Percentiles rank a stretch among this genome's conserved stretches.
phyloP scores from a whole-genome alignment of 192 early-diverging fungal genomes.

The Gonapodya prolifera region DNA sequence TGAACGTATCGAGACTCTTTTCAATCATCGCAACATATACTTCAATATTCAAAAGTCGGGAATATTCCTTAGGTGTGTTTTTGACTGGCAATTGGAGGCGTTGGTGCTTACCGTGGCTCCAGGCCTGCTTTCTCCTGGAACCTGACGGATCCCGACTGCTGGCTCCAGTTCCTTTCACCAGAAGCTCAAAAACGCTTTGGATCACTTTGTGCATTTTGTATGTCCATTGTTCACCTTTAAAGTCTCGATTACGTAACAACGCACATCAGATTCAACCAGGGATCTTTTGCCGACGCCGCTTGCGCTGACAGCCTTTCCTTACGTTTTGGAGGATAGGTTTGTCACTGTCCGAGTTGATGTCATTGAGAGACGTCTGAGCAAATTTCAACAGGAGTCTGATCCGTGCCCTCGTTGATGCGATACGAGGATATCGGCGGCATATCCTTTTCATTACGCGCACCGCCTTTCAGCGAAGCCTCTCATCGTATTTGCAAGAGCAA shows the following conservation, averaged over 20 bases:
- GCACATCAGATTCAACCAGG: neutral
- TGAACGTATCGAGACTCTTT: slow-evolving; percentile 19
- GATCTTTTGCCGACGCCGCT: neutral
- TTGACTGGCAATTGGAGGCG: neutral
- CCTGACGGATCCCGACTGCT: slow-evolving; percentile 16
- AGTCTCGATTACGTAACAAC: too few relatives aligned
- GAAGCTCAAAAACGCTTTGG: neutral
- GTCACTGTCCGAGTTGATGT: neutral
- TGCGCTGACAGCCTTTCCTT: neutral
- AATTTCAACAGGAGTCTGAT: neutral
- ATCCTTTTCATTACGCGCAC: neutral
- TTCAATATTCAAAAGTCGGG: slow-evolving; percentile 26
- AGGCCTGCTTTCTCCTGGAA: slow-evolving; percentile 27
- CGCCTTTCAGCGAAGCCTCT: neutral
- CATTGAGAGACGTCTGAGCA: neutral
- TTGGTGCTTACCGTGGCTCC: neutral
- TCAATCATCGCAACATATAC: slow-evolving; percentile 24
- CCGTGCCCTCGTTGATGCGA: neutral
- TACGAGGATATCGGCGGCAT: neutral
- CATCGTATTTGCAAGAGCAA: neutral
- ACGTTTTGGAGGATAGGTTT: neutral
- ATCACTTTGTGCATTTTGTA: neutral
- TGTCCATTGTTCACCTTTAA: too few relatives aligned
- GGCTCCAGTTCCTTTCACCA: slow-evolving; percentile 20
- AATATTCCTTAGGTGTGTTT: slow-evolving; percentile 8